These are phyloP conservation scores for Diutina mesorugosa DNA, from an alignment of 1,139 yeast genomes.

Conservation along the genomic window DNA sequence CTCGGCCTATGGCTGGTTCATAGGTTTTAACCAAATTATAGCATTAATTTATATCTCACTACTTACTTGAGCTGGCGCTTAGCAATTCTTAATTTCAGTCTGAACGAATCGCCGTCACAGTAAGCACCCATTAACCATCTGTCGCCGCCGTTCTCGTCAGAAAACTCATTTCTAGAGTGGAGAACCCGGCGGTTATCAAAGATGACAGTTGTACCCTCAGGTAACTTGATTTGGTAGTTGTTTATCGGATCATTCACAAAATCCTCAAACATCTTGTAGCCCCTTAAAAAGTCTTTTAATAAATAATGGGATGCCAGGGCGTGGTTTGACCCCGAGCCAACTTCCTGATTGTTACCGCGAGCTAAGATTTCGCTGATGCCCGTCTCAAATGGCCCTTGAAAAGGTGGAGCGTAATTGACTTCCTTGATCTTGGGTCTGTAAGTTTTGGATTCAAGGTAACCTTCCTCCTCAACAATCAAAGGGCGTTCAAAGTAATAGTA, in stretches of 20 bases:
- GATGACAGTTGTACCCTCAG: conserved; percentile 53
- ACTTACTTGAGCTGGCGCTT: neutral
- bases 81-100: conserved; percentile 39
- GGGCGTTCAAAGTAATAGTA: conserved; percentile 58
- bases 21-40: neutral
- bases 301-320: conserved; percentile 5
- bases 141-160: conserved; percentile 35
- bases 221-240: conserved; percentile 42
- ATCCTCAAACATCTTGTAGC: conserved; percentile 46
- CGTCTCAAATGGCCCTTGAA: conserved; percentile 65
- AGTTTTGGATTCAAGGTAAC: neutral
- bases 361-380: neutral
- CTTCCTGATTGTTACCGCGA: neutral
- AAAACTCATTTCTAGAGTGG: conserved; percentile 57
- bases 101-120: conserved; percentile 58
- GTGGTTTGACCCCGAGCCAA: neutral
- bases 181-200: conserved; percentile 65
- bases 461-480: conserved; percentile 44
- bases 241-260: conserved; percentile 42
- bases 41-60: neutral
- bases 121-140: conserved; percentile 77
- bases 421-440: conserved; percentile 29
- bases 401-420: conserved; percentile 74
- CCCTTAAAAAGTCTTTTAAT: conserved; percentile 46
- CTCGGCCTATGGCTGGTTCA: conserved; percentile 6